A percentile compares a stretch with the other conserved stretches of the same genome.
Conservation (phyloP, 2,329 filamentous ascomycete species). For the Aspergillus sp. region DNA sequence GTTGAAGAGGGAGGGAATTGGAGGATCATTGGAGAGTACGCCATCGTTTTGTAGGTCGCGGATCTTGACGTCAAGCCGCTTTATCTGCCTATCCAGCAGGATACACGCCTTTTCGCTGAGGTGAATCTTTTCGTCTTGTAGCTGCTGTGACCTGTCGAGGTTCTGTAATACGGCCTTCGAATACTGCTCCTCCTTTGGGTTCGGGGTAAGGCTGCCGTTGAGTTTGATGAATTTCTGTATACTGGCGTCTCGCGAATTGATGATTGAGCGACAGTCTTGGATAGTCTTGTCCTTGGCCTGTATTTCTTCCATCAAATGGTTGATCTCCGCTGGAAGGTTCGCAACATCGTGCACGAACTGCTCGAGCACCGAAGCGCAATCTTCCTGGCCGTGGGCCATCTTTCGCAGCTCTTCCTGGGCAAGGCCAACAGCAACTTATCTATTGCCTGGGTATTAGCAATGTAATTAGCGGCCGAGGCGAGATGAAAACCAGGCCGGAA, state of each 20-base stretch:
- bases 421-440: background rate
- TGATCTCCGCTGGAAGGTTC: constrained; percentile 64
- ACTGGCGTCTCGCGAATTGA: constrained; percentile 58
- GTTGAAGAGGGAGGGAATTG: constrained; percentile 60
- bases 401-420: background rate
- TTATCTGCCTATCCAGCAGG: constrained; percentile 63
- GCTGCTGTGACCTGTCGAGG: constrained; percentile 56
- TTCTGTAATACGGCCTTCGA: constrained; percentile 57
- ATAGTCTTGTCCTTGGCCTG: constrained; percentile 64
- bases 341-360: constrained; percentile 65
- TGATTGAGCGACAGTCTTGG: constrained; percentile 56
- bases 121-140: constrained; percentile 64
- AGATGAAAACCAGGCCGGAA: background rate
- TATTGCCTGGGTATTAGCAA: background rate
- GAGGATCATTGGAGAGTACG: constrained; percentile 58
- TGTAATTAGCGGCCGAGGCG: background rate
- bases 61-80: constrained; percentile 62
- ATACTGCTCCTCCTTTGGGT: constrained; percentile 65
- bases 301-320: constrained; percentile 66
- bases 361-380: constrained; percentile 64
- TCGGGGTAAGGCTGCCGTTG: constrained; percentile 60
- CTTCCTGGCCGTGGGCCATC: constrained; percentile 55
- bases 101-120: constrained; percentile 60
- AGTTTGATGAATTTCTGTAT: constrained; percentile 67
- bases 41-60: constrained; percentile 60